phyloP scores from a whole-genome alignment of 495 filamentous ascomycete species.

The Aspergillus asperescens region DNA sequence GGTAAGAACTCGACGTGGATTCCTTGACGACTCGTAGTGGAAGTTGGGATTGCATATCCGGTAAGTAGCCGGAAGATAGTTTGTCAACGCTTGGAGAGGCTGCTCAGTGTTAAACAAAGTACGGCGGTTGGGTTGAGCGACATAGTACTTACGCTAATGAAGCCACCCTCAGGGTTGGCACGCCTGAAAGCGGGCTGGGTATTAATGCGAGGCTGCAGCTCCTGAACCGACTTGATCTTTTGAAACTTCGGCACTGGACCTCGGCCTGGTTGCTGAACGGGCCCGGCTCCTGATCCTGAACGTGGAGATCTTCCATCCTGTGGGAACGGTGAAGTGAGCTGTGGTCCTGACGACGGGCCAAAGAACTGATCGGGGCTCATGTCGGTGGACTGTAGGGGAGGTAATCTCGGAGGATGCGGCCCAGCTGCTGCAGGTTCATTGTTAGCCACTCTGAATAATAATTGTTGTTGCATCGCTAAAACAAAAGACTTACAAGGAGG shows the following conservation, averaged over 20 bases:
- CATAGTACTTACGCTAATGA: slow-evolving; percentile 77
- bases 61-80: slow-evolving; percentile 90
- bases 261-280: slow-evolving; percentile 46
- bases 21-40: slow-evolving; percentile 99
- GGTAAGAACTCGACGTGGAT: slow-evolving; percentile 93
- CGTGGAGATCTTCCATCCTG: slow-evolving; percentile 71
- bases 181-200: slow-evolving; percentile 83
- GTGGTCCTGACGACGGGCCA: slow-evolving; percentile 59
- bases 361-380: slow-evolving; percentile 62
- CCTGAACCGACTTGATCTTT: slow-evolving; percentile 63
- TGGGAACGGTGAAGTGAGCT: slow-evolving; percentile 66
- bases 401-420: slow-evolving; percentile 48
- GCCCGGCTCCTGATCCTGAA: slow-evolving; percentile 36
- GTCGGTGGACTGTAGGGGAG: slow-evolving; percentile 63
- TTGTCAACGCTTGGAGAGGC: slow-evolving; percentile 94
- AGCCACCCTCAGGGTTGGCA: slow-evolving; percentile 95
- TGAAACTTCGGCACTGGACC: slow-evolving; percentile 84
- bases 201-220: slow-evolving; percentile 79
- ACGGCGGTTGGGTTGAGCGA: not conserved
- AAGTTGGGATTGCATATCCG: slow-evolving; percentile 97
- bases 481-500: slow-evolving; percentile 47
- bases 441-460: not conserved
- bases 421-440: slow-evolving; percentile 22
- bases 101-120: slow-evolving; percentile 31
- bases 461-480: slow-evolving; percentile 1